Evolutionary conservation across 192 early-diverging fungal species (phyloP), one percentile per base, ranked within the genome.

Genomic region (Chytriomyces sp.): DNA sequence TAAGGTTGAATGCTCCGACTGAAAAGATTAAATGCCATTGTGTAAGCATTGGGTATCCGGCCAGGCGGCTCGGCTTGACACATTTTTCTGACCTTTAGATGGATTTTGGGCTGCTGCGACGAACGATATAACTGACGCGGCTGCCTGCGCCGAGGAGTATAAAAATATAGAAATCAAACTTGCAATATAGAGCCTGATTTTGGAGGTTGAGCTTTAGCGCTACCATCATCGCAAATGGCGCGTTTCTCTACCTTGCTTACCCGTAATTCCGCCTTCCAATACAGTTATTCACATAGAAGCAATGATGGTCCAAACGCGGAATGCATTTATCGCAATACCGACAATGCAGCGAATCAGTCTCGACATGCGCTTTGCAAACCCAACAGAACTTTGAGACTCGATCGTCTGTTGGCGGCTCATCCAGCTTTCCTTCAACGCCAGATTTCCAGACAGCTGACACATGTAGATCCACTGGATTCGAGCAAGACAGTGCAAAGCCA

Each of bases 241-340:
- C 35, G 35, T 35, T 35, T 35, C 35, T 35, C 35, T 35, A 35
- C 35, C 35, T 35, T 28, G 24, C 70, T 50, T 50, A 81, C 80
- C 72, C 62, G 59, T 87, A 87, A 72, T 87, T 87, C 20, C 80
- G 35, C 26, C 47, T 24, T 20, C 84, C 86, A 57, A 87, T 81
- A 80, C 86, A 87, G 61, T 81, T 83, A 63, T 87, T 87, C 57
- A 86, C 79, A 67, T 79, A 87, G 49, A 81, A 84, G 66, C 86
- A 87, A 62, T 87, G 86, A 74, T 87, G 86, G 63, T 87, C 86
- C 66, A 87, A 62, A 28, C 79, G 18, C 11, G 66, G 61, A 3
- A 87, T 68, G 79, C 86, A 87, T 75, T 87, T 87, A 72, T 84
- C 70, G 69, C 86, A 87, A 64, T 85, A 85, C 53, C 76, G 70